Evolutionary conservation across 208 protist genomes (phyloP).

Genomic region (Endotrypanum monterogeii): DNA sequence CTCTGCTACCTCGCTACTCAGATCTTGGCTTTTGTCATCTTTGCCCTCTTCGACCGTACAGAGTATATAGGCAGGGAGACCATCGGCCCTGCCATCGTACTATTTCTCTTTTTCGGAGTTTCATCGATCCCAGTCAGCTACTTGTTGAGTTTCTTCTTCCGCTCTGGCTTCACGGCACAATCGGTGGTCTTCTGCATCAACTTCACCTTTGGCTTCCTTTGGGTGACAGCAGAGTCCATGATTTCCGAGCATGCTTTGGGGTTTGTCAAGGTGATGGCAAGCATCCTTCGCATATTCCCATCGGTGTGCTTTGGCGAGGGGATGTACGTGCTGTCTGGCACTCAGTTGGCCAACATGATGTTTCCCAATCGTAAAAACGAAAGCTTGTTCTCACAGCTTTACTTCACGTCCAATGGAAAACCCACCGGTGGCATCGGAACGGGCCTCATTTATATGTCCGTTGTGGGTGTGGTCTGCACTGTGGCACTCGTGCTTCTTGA

Average conservation of each 20-base stretch:
- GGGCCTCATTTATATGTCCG: constrained; percentile 75
- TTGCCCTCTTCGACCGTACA: constrained; percentile 66
- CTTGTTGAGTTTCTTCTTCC: constrained; percentile 84
- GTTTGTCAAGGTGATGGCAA: constrained; percentile 52
- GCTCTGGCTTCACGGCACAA: constrained; percentile 68
- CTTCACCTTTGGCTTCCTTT: constrained; percentile 82
- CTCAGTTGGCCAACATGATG: constrained; percentile 52
- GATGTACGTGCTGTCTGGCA: constrained; percentile 63
- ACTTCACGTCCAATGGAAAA: constrained; percentile 22
- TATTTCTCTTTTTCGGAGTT: constrained; percentile 77
- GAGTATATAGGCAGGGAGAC: constrained; percentile 68
- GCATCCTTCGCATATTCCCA: constrained; percentile 67
- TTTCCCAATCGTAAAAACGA: constrained; percentile 31
- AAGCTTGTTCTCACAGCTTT: constrained; percentile 48
- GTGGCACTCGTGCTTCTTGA: constrained; percentile 63
- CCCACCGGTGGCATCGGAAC: constrained; percentile 67
- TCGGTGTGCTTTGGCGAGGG: constrained; percentile 78
- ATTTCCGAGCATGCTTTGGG: constrained; percentile 42
- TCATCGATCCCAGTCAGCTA: constrained; percentile 75
- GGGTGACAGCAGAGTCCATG: constrained; percentile 75
- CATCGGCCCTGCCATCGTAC: constrained; percentile 47
- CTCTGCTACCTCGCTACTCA: constrained; percentile 62
- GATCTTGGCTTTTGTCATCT: constrained; percentile 62
- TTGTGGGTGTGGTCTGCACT: constrained; percentile 50
- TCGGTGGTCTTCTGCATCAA: constrained; percentile 81